Evolutionary conservation across 1,139 yeast species (phyloP), one percentile per base, ranked within the genome.

Genomic region (Trichomonascaceae sp.): DNA sequence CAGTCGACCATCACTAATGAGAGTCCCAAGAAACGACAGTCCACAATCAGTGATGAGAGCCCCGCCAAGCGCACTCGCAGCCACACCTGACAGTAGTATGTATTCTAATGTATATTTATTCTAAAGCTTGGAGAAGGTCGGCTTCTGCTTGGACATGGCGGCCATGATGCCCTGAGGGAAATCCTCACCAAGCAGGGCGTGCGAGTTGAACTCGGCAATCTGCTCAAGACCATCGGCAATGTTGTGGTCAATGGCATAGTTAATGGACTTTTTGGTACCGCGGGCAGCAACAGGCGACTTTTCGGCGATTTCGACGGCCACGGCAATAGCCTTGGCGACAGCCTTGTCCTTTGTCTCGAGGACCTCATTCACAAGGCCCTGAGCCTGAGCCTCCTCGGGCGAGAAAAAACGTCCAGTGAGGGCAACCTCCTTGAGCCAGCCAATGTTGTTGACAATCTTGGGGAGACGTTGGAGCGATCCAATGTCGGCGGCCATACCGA

Each of bases 401-500:
- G 57, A 56, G 40, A 76, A 78, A 18, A 57, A 54, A 29, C 69
- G 69, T 5, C 80, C 92, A 1, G 85, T 74, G 44, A 74, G 65
- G 2, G 79, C 73, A 37, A 72, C 58, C 43, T 77, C 80, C 51
- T 68, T 67, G 43, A 77, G 56, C 60, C 71, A 64, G 8, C 84
- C 74, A 25, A 62, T 57, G 52, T 76, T 77, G 35, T 68, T 69
- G 17, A 69, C 67, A 2, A 75, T 37, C 17, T 54, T 51, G 4
- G 84, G 79, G 39, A 78, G 50, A 50, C 92, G 65, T 56, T 80
- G 89, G 41, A 79, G 61, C 1, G 81, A 66, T 8, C 93, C 93
- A 45, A 80, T 77, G 51, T 80, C 93, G 2, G 93, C 87, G 20
- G 82, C 69, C 54, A 80, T 67, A 4, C 92, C 93, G 37, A 80